Conservation (phyloP, 805 yeast genomes). For the Cyberlindnera misumaiensis region DNA sequence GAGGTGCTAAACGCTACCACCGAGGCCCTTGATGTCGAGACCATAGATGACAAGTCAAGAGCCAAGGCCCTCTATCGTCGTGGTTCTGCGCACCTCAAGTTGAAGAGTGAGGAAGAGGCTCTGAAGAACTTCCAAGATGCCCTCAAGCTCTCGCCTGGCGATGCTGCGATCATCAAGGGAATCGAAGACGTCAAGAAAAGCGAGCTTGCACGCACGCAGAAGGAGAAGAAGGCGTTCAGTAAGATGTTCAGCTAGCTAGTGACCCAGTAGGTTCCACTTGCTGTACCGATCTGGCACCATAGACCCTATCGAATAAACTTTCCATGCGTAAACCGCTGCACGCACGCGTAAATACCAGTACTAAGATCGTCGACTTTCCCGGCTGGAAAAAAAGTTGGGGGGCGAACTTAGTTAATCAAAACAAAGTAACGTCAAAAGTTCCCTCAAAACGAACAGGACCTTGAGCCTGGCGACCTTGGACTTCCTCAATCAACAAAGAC, state of each 20-base stretch:
- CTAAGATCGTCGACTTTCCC: conserved; percentile 1
- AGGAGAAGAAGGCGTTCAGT: conserved; percentile 68
- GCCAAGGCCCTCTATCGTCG: conserved; percentile 87
- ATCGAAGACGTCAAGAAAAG: conserved; percentile 49
- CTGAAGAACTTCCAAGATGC: conserved; percentile 62
- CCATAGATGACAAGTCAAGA: conserved; percentile 50
- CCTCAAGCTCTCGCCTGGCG: conserved; percentile 54
- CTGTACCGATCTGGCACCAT: too few relatives aligned
- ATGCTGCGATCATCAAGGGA: conserved; percentile 63
- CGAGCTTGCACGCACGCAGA: conserved; percentile 49
- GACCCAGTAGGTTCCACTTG: too few relatives aligned
- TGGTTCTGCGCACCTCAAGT: conserved; percentile 61
- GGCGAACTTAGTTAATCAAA: not conserved
- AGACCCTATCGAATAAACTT: too few relatives aligned
- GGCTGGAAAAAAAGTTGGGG: conserved; percentile 2
- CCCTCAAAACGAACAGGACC: not conserved
- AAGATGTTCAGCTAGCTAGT: conserved; percentile 45
- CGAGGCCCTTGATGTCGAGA: conserved; percentile 57
- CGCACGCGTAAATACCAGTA: conserved; percentile 10
- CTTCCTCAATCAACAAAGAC: not conserved
- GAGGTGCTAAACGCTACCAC: conserved; percentile 54
- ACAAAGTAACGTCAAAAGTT: not conserved
- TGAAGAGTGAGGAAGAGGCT: conserved; percentile 68
- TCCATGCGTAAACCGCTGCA: too few relatives aligned
- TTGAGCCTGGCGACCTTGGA: conserved; percentile 1